phyloP scores from a whole-genome alignment of 2,329 filamentous ascomycete genomes.

The Aspergillus novofumigatus region DNA sequence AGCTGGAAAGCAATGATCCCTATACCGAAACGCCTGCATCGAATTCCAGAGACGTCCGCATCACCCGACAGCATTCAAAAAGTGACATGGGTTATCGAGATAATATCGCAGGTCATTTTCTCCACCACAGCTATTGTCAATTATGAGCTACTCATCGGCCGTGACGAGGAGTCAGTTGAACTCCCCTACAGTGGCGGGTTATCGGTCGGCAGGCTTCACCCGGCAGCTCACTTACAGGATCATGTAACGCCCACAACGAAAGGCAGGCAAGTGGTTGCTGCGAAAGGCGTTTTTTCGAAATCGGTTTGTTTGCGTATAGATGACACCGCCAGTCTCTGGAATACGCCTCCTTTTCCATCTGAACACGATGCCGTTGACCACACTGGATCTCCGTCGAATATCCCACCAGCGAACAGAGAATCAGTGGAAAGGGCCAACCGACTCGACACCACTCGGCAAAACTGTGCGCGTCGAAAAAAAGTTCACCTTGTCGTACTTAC shows the following conservation, averaged over 20 bases:
- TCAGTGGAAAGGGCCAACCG: background rate
- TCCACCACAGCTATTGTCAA: constrained; percentile 81
- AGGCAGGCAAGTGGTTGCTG: constrained; percentile 55
- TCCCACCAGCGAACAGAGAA: constrained; percentile 17
- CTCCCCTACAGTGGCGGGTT: constrained; percentile 58
- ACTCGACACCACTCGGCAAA: constrained; percentile 9
- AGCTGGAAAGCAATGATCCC: constrained; percentile 75
- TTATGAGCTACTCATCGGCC: constrained; percentile 80
- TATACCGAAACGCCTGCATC: constrained; percentile 73
- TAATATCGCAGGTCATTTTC: constrained; percentile 90
- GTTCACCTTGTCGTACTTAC: constrained; percentile 90
- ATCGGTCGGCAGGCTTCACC: constrained; percentile 45
- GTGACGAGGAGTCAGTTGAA: constrained; percentile 78
- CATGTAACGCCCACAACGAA: constrained; percentile 62
- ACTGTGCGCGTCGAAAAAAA: constrained; percentile 37
- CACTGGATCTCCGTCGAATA: constrained; percentile 20
- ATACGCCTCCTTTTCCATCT: constrained; percentile 76
- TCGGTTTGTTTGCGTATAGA: constrained; percentile 76
- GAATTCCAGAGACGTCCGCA: constrained; percentile 43
- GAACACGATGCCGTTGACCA: constrained; percentile 35
- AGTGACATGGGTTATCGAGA: constrained; percentile 84
- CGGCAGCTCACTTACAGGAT: constrained; percentile 70
- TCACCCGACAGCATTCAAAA: constrained; percentile 45
- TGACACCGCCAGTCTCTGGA: constrained; percentile 87
- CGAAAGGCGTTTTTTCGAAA: constrained; percentile 76